Evolutionary conservation across 768 basidiomycete genomes (phyloP).

Genomic region (Strobilomyces dryophilus): DNA sequence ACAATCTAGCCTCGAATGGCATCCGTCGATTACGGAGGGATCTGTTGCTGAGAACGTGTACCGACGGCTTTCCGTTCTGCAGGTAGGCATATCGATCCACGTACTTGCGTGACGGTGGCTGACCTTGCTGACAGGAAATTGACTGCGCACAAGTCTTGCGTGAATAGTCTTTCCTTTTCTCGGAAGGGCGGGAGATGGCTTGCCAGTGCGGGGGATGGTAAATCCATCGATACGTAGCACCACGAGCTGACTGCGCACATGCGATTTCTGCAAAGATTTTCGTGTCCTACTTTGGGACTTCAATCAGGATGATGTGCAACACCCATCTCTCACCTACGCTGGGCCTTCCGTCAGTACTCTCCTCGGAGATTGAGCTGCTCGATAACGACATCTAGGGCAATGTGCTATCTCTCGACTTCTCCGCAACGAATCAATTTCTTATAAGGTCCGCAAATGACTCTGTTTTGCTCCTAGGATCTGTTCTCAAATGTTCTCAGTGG

Average conservation of each 20-base stretch:
- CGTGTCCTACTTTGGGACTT: constrained; percentile 63
- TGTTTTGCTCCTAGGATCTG: constrained; percentile 10
- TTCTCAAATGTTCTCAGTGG: constrained; percentile 37
- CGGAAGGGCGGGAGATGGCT: constrained; percentile 57
- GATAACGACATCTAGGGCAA: constrained; percentile 48
- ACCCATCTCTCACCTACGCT: constrained; percentile 38
- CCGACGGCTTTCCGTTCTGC: constrained; percentile 32
- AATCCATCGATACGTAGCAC: constrained; percentile 18
- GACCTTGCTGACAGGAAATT: constrained; percentile 28
- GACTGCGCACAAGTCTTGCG: constrained; percentile 53
- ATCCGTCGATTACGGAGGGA: constrained; percentile 20
- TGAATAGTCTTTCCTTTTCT: constrained; percentile 62
- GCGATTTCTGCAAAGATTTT: constrained; percentile 39
- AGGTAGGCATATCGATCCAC: constrained; percentile 21
- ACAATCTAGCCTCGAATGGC: constrained; percentile 22
- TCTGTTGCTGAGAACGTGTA: constrained; percentile 18
- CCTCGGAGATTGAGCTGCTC: constrained; percentile 26
- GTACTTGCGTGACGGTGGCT: not conserved
- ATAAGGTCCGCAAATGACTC: constrained; percentile 50
- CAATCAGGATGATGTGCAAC: constrained; percentile 49
- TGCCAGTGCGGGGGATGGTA: constrained; percentile 70
- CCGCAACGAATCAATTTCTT: constrained; percentile 57
- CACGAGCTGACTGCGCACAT: constrained; percentile 11
- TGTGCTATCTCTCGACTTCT: constrained; percentile 69
- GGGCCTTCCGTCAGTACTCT: constrained; percentile 40